These are phyloP conservation scores for Pulicaria dysenterica DNA, from an alignment of 129 eudicot genomes.

Conservation along the genomic window DNA sequence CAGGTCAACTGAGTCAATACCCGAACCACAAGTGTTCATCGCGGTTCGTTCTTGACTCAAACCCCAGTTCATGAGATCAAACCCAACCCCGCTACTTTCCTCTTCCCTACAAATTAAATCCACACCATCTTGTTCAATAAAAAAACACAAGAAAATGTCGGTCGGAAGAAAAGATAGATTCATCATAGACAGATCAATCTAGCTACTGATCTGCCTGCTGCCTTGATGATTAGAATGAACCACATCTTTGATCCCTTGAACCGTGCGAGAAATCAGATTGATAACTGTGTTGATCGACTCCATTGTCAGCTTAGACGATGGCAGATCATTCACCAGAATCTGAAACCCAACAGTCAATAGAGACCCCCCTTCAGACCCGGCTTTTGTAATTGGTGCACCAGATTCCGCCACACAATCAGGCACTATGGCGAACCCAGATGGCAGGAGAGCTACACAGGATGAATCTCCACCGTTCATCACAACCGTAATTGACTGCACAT, in stretches of 20 bases:
- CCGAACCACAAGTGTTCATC: slow-evolving; percentile 75
- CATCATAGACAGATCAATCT: slow-evolving; percentile 1
- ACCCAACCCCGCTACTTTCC: slow-evolving; percentile 30
- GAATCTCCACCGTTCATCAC: slow-evolving; percentile 79
- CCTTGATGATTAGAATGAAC: slow-evolving; percentile 45
- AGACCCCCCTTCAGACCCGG: slow-evolving; percentile 49
- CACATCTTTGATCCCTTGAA: slow-evolving; percentile 61
- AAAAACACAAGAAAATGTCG: slow-evolving; percentile 16
- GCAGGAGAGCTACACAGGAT: slow-evolving; percentile 55
- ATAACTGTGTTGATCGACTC: slow-evolving; percentile 66
- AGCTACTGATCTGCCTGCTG: slow-evolving; percentile 35
- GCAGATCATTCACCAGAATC: slow-evolving; percentile 55
- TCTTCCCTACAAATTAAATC: slow-evolving; percentile 39
- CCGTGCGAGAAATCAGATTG: slow-evolving; percentile 61
- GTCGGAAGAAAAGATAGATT: not conserved
- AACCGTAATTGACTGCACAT: slow-evolving; percentile 43
- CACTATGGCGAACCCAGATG: slow-evolving; percentile 78
- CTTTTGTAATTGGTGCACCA: slow-evolving; percentile 33
- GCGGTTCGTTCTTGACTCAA: slow-evolving; percentile 99
- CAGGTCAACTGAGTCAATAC: slow-evolving; percentile 82
- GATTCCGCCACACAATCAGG: slow-evolving; percentile 56
- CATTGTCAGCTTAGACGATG: slow-evolving; percentile 56
- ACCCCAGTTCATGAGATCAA: slow-evolving; percentile 33
- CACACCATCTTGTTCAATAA: slow-evolving; percentile 32
- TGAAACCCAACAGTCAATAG: slow-evolving; percentile 75